Percentiles rank a stretch among this genome's conserved stretches.
Evolutionary conservation across 169 alveolate genomes (phyloP).

Genomic region (Cryptosporidium xiaoi): DNA sequence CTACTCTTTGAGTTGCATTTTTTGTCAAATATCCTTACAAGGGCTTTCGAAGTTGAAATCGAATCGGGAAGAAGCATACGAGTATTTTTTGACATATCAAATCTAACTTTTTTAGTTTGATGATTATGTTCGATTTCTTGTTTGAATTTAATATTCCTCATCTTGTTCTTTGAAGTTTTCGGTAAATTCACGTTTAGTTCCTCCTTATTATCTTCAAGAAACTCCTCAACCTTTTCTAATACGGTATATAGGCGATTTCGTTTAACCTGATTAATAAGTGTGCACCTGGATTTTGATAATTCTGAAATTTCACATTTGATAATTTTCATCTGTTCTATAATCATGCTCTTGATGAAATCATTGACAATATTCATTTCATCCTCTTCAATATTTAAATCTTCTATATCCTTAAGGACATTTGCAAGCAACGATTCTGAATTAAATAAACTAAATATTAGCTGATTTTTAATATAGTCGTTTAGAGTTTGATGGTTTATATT

Average conservation of each 20-base stretch:
- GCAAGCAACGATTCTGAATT: conserved; percentile 24
- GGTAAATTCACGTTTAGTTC: conserved; percentile 7
- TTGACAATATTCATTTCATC: conserved; percentile 10
- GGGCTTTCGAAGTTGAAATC: conserved; percentile 51
- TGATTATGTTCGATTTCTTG: not conserved
- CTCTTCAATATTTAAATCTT: conserved; percentile 8
- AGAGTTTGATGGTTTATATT: conserved; percentile 12
- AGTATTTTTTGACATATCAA: conserved; percentile 67
- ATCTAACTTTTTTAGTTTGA: conserved; percentile 34
- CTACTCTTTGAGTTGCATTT: not conserved
- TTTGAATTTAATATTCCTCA: not conserved
- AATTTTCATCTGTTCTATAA: conserved; percentile 15
- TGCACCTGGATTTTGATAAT: conserved; percentile 4
- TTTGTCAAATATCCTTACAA: conserved; percentile 54
- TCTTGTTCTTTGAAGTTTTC: conserved; percentile 35
- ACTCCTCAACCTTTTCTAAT: conserved; percentile 21
- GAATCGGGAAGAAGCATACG: conserved; percentile 72
- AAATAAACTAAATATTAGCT: conserved; percentile 28
- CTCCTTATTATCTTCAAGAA: conserved; percentile 1
- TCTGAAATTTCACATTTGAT: not conserved
- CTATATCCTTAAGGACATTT: conserved; percentile 19
- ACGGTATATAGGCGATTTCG: conserved; percentile 26
- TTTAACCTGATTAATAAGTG: conserved; percentile 12
- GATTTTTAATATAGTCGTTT: conserved; percentile 16
- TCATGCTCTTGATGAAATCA: not conserved